Evolutionary conservation across 441 rosid genomes (phyloP).

Genomic region (Eruca vesicaria): DNA sequence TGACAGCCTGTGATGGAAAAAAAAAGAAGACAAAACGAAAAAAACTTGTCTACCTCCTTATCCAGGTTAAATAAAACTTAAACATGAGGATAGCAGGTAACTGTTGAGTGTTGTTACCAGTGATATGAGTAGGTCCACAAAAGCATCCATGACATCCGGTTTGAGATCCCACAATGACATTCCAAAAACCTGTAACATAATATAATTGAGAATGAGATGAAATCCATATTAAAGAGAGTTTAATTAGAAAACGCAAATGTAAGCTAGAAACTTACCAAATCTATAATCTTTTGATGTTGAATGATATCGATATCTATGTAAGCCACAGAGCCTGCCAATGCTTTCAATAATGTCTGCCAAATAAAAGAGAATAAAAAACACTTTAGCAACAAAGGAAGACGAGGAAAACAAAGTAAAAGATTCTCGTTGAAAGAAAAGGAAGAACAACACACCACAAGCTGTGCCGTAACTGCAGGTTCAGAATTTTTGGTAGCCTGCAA

Average conservation of each 20-base stretch:
- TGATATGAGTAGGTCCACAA: constrained; percentile 53
- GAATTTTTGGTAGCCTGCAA: constrained; percentile 47
- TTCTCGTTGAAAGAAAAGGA: neutral
- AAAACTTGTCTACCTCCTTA: neutral
- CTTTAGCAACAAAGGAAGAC: neutral
- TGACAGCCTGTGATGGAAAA: constrained; percentile 53
- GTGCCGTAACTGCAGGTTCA: constrained; percentile 55
- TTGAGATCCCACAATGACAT: constrained; percentile 67
- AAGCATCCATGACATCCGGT: constrained; percentile 63
- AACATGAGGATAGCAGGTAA: neutral
- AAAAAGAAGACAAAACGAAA: neutral
- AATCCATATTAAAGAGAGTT: neutral
- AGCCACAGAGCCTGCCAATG: constrained; percentile 63
- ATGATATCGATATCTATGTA: constrained; percentile 39
- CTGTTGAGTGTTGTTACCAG: constrained; percentile 44
- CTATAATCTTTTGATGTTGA: constrained; percentile 57
- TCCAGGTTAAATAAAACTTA: neutral
- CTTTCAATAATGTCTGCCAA: constrained; percentile 63
- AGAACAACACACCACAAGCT: constrained; percentile 35
- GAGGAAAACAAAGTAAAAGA: neutral
- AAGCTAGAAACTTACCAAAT: constrained; percentile 44
- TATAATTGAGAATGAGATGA: neutral
- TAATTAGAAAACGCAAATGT: neutral
- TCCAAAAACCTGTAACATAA: constrained; percentile 51
- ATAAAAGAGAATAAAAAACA: neutral